Evolutionary conservation across 2,329 filamentous ascomycete species (phyloP), one percentile per base, ranked within the genome.

Genomic region (Pestalotiopsis fici): DNA sequence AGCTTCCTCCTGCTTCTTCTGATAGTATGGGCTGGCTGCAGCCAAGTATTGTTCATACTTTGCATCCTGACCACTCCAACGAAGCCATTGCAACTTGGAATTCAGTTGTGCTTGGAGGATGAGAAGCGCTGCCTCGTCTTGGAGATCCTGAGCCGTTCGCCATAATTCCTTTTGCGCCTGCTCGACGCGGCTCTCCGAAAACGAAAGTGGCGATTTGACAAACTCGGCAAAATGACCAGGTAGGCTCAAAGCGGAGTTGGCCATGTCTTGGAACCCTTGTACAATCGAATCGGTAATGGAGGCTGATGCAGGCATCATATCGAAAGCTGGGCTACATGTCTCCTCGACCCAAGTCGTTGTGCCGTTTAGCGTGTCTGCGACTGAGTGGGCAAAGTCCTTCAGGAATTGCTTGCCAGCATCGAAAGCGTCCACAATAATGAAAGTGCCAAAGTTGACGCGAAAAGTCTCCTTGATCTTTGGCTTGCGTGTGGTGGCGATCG

Each of bases 401-500:
- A 81, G 73, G 7, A 80, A 66, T n/a, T 80, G 74, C 67, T 79
- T 81, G 23, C 83, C 82, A 7, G 78, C 79, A 66, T 85, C 83
- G 5, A 85, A 69, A 15, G 80, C 82, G 50, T 83, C 81, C 13
- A 78, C 79, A 55, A 86, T 75, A 18, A 82, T 76, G 25, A 82
- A 79, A 74, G 79, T 84, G 59, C 87, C 87, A 75, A 91, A 89
- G 74, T 90, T 85, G 35, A 91, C 78, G 50, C 85, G 83, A 74
- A 90, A 87, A 0, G 85, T 86, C 78, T 90, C 88, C 72, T 87
- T 87, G 69, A 90, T 82, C 75, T 84, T 87, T 27, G 89, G 89
- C 69, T 86, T 86, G 66, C 83, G 87, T 15, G 83, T 87, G 1
- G 88, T 88, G 65, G 85, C 81, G 43, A 91, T 83, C 2, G 85